Percentiles rank a stretch among this genome's conserved stretches.
phyloP scores from a whole-genome alignment of 306 rosid species.

The Citrullus mucosospermus region DNA sequence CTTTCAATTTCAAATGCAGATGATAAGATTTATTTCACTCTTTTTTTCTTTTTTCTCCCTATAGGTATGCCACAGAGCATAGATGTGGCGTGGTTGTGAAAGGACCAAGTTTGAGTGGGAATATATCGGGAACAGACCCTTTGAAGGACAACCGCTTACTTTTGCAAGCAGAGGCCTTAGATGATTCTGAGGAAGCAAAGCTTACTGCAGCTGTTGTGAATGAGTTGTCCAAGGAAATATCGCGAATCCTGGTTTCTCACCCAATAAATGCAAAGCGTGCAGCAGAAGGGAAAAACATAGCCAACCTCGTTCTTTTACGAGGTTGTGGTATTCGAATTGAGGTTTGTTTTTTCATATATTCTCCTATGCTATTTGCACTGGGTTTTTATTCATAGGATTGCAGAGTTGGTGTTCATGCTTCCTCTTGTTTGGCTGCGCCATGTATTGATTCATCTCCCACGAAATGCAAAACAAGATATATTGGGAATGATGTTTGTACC shows the following conservation, averaged over 20 bases:
- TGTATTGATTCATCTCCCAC: neutral
- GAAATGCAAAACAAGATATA: neutral
- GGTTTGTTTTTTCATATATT: constrained; percentile 33
- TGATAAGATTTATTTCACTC: neutral
- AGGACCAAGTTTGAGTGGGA: constrained; percentile 87
- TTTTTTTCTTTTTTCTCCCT: neutral
- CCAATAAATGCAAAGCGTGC: constrained; percentile 71
- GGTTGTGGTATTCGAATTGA: constrained; percentile 95
- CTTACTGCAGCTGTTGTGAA: constrained; percentile 77
- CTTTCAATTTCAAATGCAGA: neutral
- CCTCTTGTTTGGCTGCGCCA: neutral
- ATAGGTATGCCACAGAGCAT: constrained; percentile 95
- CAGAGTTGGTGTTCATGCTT: neutral
- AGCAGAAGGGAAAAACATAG: constrained; percentile 80
- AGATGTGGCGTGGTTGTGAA: constrained; percentile 96
- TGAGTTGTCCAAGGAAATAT: constrained; percentile 82
- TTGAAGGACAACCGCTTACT: constrained; percentile 85
- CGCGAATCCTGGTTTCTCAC: constrained; percentile 68
- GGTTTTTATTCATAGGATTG: neutral
- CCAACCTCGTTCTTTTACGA: constrained; percentile 81
- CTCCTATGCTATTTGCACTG: neutral
- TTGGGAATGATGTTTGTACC: neutral
- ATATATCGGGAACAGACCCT: constrained; percentile 92
- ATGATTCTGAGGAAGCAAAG: constrained; percentile 66
- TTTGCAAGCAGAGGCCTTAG: constrained; percentile 82